phyloP scores from a whole-genome alignment of 176 grass and related monocot species.

The Triticum turgidum region DNA sequence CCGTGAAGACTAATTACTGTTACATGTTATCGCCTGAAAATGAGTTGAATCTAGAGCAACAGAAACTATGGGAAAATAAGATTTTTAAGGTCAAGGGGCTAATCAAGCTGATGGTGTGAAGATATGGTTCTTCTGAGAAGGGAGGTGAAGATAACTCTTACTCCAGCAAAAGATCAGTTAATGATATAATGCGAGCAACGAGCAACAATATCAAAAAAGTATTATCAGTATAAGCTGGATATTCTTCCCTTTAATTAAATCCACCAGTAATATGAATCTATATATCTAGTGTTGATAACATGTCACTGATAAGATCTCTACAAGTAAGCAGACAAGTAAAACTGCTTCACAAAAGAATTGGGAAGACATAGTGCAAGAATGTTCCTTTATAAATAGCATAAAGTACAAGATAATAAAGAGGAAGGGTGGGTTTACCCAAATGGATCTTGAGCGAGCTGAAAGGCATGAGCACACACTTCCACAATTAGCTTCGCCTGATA shows the following conservation, averaged over 20 bases:
- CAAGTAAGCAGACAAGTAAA: neutral
- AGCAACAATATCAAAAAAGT: neutral
- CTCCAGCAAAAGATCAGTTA: neutral
- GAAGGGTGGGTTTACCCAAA: constrained; percentile 61
- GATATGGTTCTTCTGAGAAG: neutral
- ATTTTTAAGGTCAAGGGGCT: neutral
- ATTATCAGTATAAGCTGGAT: neutral
- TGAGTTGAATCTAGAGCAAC: neutral
- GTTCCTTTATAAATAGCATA: constrained; percentile 6
- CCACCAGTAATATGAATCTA: neutral
- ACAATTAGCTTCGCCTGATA: constrained; percentile 60
- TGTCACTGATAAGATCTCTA: neutral
- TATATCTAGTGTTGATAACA: neutral
- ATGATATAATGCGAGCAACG: neutral
- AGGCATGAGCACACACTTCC: constrained; percentile 65
- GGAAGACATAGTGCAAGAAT: neutral
- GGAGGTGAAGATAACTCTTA: neutral
- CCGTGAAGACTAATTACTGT: neutral
- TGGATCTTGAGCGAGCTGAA: constrained; percentile 67
- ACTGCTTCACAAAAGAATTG: neutral
- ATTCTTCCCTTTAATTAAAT: neutral
- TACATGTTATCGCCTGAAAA: neutral
- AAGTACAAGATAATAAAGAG: constrained; percentile 18
- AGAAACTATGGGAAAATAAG: neutral
- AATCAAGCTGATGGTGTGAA: neutral